These are phyloP conservation scores for Clavariopsis aquatica DNA, from an alignment of 495 filamentous ascomycete species.

Conservation along the genomic window DNA sequence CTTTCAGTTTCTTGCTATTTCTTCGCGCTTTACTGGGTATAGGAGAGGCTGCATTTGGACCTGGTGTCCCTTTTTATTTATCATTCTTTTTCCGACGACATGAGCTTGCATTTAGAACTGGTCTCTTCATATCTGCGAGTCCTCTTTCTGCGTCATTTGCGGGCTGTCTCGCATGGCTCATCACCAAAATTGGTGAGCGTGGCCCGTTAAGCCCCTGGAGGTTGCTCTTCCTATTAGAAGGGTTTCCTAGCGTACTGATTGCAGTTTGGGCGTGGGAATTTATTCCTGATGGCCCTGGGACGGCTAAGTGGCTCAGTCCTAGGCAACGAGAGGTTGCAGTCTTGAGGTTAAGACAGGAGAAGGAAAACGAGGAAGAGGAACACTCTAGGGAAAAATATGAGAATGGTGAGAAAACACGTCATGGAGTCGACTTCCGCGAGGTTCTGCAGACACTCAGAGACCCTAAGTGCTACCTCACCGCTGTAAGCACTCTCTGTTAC, in stretches of 20 bases:
- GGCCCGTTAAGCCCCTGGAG: slow-evolving; percentile 71
- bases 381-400: slow-evolving; percentile 40
- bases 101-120: slow-evolving; percentile 76
- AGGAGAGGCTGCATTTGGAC: slow-evolving; percentile 46
- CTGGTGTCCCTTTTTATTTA: slow-evolving; percentile 69
- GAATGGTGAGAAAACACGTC: slow-evolving; percentile 48
- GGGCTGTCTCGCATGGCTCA: slow-evolving; percentile 78
- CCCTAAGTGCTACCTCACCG: slow-evolving; percentile 38
- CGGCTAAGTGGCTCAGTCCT: slow-evolving; percentile 67
- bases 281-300: slow-evolving; percentile 70
- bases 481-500: slow-evolving; percentile 15
- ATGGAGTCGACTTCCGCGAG: slow-evolving; percentile 60
- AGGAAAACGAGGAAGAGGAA: slow-evolving; percentile 56
- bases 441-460: slow-evolving; percentile 41
- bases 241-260: slow-evolving; percentile 68
- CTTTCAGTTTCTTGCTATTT: slow-evolving; percentile 47
- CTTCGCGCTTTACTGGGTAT: slow-evolving; percentile 34
- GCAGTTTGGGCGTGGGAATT: slow-evolving; percentile 66
- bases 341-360: slow-evolving; percentile 61
- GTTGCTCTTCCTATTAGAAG: slow-evolving; percentile 81
- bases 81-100: slow-evolving; percentile 84
- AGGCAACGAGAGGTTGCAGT: slow-evolving; percentile 71
- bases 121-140: slow-evolving; percentile 75
- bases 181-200: slow-evolving; percentile 67
- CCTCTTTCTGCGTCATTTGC: slow-evolving; percentile 84